phyloP scores from a whole-genome alignment of 345 rosid species.

The Euphorbia tirucalli region DNA sequence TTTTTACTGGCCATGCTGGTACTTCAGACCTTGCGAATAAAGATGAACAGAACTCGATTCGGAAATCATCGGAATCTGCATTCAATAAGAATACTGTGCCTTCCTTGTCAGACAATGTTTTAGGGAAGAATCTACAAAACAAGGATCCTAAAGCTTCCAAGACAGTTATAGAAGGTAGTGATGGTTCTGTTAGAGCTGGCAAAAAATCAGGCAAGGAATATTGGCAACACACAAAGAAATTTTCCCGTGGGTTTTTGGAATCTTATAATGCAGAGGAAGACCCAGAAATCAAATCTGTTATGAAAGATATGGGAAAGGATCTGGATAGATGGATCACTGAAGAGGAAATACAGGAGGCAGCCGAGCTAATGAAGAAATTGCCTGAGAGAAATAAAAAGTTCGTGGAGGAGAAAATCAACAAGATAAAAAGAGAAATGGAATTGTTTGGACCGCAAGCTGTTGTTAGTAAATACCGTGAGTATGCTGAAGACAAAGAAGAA shows the following conservation, averaged over 20 bases:
- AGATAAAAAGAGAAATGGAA: conserved; percentile 82
- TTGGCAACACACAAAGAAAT: conserved; percentile 93
- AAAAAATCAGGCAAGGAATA: conserved; percentile 80
- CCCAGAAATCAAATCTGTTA: conserved; percentile 72
- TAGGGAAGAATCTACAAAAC: conserved; percentile 18
- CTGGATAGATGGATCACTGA: conserved; percentile 92
- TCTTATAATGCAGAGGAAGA: conserved; percentile 76
- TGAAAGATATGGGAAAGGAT: conserved; percentile 89
- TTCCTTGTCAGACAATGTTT: conserved; percentile 37
- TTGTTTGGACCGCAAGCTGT: conserved; percentile 96
- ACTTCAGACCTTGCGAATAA: conserved; percentile 33
- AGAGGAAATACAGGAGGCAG: conserved; percentile 79
- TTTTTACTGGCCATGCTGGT: conserved; percentile 37
- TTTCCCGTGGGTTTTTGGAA: conserved; percentile 81
- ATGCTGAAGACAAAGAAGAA: conserved; percentile 73
- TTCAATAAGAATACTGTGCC: conserved; percentile 25
- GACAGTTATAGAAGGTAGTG: conserved; percentile 77
- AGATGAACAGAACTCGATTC: conserved; percentile 40
- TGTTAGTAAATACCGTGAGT: conserved; percentile 77
- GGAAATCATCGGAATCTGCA: conserved; percentile 33
- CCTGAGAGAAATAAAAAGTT: conserved; percentile 60
- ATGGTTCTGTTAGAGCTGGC: conserved; percentile 78
- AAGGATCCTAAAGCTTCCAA: conserved; percentile 42
- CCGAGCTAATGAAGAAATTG: conserved; percentile 60
- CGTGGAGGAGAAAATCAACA: conserved; percentile 74